Evolutionary conservation across 495 filamentous ascomycete species (phyloP).

Genomic region (Pseudotulostoma volvatum): DNA sequence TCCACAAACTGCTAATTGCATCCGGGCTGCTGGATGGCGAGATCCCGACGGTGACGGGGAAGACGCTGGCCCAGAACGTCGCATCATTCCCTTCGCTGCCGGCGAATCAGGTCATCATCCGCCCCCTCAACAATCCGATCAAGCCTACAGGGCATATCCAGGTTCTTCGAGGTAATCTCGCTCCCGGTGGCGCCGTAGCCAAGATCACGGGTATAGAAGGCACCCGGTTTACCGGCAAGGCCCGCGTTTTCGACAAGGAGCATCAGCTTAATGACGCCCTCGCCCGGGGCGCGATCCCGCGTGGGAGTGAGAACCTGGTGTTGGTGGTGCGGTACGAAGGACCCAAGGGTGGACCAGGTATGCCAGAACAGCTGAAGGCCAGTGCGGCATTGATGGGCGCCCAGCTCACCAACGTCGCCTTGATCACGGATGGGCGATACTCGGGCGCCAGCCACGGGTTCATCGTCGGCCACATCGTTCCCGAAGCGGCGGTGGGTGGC

Average conservation of each 20-base stretch:
- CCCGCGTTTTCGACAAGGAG: constrained; percentile 86
- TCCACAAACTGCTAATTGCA: constrained; percentile 82
- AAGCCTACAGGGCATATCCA: constrained; percentile 80
- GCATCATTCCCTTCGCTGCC: constrained; percentile 63
- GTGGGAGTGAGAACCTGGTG: constrained; percentile 72
- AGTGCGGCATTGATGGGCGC: constrained; percentile 88
- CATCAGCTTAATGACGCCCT: constrained; percentile 60
- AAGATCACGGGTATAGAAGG: constrained; percentile 99
- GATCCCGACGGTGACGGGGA: constrained; percentile 84
- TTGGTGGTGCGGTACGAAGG: constrained; percentile 91
- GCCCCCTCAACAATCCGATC: constrained; percentile 66
- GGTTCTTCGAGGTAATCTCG: constrained; percentile 78
- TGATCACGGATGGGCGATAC: constrained; percentile 90
- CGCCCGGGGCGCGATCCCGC: constrained; percentile 51
- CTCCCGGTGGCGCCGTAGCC: constrained; percentile 82
- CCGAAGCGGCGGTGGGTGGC: constrained; percentile 72
- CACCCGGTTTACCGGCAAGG: constrained; percentile 61
- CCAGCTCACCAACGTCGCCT: constrained; percentile 68
- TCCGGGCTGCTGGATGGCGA: constrained; percentile 66
- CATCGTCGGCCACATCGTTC: constrained; percentile 88
- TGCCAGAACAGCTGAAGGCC: constrained; percentile 94
- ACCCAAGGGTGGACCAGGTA: constrained; percentile 86
- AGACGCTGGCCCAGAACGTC: constrained; percentile 79
- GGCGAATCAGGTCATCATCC: constrained; percentile 72
- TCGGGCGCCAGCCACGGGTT: constrained; percentile 86